Base-by-base conservation (phyloP, 2,329 filamentous ascomycete genomes). In the Zymoseptoria ardabiliae region DNA sequence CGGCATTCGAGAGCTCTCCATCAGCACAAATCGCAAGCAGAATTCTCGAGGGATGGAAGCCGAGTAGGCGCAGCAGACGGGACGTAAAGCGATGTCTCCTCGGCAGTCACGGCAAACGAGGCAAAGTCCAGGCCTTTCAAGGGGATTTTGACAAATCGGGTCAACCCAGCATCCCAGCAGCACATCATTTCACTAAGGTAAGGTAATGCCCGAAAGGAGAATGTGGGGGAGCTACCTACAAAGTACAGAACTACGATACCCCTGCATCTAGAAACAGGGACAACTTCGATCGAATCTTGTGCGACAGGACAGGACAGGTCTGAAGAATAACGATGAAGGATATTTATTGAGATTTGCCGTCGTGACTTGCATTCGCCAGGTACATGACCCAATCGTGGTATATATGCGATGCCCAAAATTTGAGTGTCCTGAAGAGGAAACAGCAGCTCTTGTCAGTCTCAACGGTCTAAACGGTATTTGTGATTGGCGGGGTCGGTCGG, bases 381-480 rank as follows among this genome's bases (percentile, higher is more conserved):
- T 25, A 25, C 23, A 25, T 25, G 3, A 25, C 23, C 23, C 23
- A 7, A 25, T 25, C 23, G 23, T 25, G 23, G 23, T 25, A 25
- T 25, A 25, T 25, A 25, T 25, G 23, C 23, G 23, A 7, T 25
- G 23, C 23, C 23, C 23, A 25, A 25, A 25, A 6, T 25, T 7
- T 25, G 23, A 7, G 23, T 4, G 30, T 41, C 35, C 13, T 17
- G 11, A 45, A 45, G 13, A 45, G 13, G 35, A 45, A 13, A 13
- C 35, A 45, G 35, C 35, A 45, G 35, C 13, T 45, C 35, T n/a
- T 45, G 13, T 45, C 35, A 45, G 35, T 45, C 35, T 45, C 35
- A 17, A 45, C 35, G 25, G 25, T 28, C 35, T 4, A 45, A n/a
- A n/a, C 6, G 89, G 89, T 28, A 85, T 86, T 28, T 2, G 61